Percentiles rank a stretch among this genome's conserved stretches.
Evolutionary conservation across 352 stramenopile genomes (phyloP).

Genomic region (Globisporangium carolinianum): DNA sequence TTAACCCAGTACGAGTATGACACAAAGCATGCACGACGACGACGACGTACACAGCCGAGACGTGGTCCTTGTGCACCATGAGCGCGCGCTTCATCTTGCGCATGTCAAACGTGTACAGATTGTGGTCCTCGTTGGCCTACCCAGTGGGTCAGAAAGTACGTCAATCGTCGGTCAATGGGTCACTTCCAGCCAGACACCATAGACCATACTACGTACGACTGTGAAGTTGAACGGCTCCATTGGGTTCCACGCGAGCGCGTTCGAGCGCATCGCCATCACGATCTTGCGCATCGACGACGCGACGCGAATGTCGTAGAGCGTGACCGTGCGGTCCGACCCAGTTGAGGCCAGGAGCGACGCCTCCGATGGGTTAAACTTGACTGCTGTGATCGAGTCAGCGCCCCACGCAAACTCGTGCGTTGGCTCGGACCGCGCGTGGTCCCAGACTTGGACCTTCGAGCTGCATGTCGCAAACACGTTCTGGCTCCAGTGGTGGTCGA

Average conservation of each 20-base stretch:
- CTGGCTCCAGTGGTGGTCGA: conserved; percentile 97
- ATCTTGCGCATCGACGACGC: conserved; percentile 95
- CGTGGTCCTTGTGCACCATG: conserved; percentile 98
- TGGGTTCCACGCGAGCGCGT: conserved; percentile 99
- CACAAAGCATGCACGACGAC: background rate
- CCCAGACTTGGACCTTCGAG: conserved; percentile 95
- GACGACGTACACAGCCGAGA: conserved; percentile 89
- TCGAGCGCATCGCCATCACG: conserved; percentile 94
- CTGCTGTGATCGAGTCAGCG: conserved; percentile 93
- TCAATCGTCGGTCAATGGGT: background rate
- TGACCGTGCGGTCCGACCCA: conserved; percentile 89
- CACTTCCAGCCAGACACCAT: background rate
- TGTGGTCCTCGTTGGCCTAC: conserved; percentile 98
- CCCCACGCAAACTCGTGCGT: conserved; percentile 92
- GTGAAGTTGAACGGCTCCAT: conserved; percentile 99
- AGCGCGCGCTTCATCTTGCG: conserved; percentile 91
- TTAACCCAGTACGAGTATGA: no score
- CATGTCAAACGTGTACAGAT: conserved; percentile 99
- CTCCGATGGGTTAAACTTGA: conserved; percentile 96
- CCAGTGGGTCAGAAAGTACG: background rate
- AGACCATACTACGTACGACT: conserved; percentile 45
- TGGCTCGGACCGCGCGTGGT: conserved; percentile 88
- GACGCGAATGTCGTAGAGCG: conserved; percentile 91
- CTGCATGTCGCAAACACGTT: conserved; percentile 89
- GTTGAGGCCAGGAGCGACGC: conserved; percentile 93